Conservation (phyloP, 495 filamentous ascomycete genomes). For the Chaetomium fimeti region DNA sequence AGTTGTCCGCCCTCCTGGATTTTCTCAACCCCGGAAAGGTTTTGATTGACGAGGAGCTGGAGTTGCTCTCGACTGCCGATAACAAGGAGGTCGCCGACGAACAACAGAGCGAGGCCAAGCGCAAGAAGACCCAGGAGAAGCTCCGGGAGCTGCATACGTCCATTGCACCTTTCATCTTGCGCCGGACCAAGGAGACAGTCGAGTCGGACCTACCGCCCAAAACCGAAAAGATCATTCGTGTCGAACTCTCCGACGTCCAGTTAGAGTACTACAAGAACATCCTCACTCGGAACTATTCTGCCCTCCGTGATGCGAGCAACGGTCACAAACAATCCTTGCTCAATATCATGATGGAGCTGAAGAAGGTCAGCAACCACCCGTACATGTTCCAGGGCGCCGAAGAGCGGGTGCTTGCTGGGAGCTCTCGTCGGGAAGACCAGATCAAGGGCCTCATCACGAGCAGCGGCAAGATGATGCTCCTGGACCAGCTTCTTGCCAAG, state of each 20-base stretch:
- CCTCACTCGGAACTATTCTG: slow-evolving; percentile 91
- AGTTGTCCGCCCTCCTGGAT: slow-evolving; percentile 87
- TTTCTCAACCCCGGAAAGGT: slow-evolving; percentile 92
- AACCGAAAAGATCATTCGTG: slow-evolving; percentile 96
- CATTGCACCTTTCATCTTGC: slow-evolving; percentile 87
- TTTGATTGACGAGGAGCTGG: slow-evolving; percentile 83
- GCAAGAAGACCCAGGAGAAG: slow-evolving; percentile 40
- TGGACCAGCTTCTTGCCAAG: slow-evolving; percentile 89
- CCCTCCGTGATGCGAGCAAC: slow-evolving; percentile 81
- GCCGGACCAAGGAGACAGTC: slow-evolving; percentile 95
- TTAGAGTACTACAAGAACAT: slow-evolving; percentile 99
- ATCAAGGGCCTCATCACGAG: slow-evolving; percentile 88
- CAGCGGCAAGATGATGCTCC: slow-evolving; percentile 98
- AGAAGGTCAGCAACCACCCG: slow-evolving; percentile 97
- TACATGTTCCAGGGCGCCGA: slow-evolving; percentile 96
- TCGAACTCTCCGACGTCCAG: slow-evolving; percentile 92
- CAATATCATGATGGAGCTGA: slow-evolving; percentile 99
- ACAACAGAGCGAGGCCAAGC: slow-evolving; percentile 40
- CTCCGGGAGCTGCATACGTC: slow-evolving; percentile 64
- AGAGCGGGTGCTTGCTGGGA: slow-evolving; percentile 75
- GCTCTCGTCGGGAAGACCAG: slow-evolving; percentile 76
- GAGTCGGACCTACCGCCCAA: slow-evolving; percentile 95
- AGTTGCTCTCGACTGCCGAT: slow-evolving; percentile 49
- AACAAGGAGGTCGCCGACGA: slow-evolving; percentile 36
- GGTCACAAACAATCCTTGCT: slow-evolving; percentile 91